phyloP scores from a whole-genome alignment of 1,284 basidiomycete species.

The Vanrija pseudolonga region DNA sequence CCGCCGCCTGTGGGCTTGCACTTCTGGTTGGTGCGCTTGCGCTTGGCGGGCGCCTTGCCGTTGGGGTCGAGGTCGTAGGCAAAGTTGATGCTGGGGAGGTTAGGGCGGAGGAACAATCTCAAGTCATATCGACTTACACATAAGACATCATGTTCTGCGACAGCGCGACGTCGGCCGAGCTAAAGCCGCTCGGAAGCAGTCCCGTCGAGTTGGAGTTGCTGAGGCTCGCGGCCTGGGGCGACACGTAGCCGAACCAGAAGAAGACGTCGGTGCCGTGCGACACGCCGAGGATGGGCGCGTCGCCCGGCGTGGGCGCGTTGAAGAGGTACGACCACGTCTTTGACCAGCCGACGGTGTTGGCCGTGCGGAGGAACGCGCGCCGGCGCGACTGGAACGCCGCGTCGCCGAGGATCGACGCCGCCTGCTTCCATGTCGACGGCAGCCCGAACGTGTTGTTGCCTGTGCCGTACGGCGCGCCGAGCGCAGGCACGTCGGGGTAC shows the following conservation, averaged over 20 bases:
- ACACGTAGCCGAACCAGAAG: slow-evolving; percentile 25
- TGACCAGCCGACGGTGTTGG: slow-evolving; percentile 21
- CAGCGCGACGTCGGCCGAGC: slow-evolving; percentile 20
- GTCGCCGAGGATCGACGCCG: slow-evolving; percentile 32
- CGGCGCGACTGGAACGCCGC: slow-evolving; percentile 31
- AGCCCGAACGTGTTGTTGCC: slow-evolving; percentile 42
- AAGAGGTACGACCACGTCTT: slow-evolving; percentile 40
- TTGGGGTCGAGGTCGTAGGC: slow-evolving; percentile 41
- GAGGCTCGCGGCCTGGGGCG: neutral
- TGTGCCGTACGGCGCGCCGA: slow-evolving; percentile 39
- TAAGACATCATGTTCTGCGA: slow-evolving; percentile 34
- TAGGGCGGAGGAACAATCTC: no score
- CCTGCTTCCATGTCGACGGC: slow-evolving; percentile 26
- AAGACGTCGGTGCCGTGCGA: slow-evolving; percentile 29
- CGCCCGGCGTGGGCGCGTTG: slow-evolving; percentile 9
- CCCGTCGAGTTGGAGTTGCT: neutral
- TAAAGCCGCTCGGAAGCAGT: slow-evolving; percentile 11
- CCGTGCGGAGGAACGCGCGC: slow-evolving; percentile 29
- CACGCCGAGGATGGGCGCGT: neutral
- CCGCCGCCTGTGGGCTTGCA: neutral
- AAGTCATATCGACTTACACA: slow-evolving; percentile 24
- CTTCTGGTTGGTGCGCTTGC: slow-evolving; percentile 14
- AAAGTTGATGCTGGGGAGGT: slow-evolving; percentile 38
- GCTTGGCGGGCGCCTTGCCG: slow-evolving; percentile 7
- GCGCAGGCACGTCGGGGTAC: slow-evolving; percentile 31